Evolutionary conservation across 2,329 filamentous ascomycete species (phyloP).

Genomic region (Cladosporium sp.): DNA sequence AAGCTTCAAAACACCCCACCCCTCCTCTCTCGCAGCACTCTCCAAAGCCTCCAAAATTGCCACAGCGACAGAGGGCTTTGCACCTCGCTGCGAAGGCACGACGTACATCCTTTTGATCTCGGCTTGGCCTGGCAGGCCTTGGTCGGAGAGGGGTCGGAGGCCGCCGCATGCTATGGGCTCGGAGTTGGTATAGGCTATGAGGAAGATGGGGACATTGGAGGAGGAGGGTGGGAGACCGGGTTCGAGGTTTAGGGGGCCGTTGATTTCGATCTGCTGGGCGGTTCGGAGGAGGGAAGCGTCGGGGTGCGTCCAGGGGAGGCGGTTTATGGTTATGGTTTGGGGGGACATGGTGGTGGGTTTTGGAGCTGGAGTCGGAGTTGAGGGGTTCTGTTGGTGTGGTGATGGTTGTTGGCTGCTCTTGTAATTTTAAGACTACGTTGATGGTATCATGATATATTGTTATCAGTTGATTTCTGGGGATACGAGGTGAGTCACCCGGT

Average conservation of each 20-base stretch:
- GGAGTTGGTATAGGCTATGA: not conserved
- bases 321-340: not conserved
- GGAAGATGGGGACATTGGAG: not conserved
- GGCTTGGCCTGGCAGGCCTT: conserved; percentile 3
- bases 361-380: no score
- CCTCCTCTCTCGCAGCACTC: not conserved
- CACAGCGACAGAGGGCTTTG: not conserved
- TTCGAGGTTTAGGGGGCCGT: not conserved
- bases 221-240: not conserved
- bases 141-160: not conserved
- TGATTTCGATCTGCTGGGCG: not conserved
- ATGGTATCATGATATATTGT: no score
- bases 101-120: conserved; percentile 9
- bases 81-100: not conserved
- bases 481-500: no score
- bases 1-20: not conserved
- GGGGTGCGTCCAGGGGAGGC: not conserved
- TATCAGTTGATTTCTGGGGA: no score
- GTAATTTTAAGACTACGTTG: no score
- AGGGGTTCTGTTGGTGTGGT: no score
- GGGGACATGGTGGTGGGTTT: not conserved
- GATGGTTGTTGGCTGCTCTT: no score
- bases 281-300: not conserved
- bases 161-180: conserved; percentile 2
- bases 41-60: not conserved